These are phyloP conservation scores for Haemoproteus tartakovskyi DNA, from an alignment of 169 alveolate species.

Conservation along the genomic window DNA sequence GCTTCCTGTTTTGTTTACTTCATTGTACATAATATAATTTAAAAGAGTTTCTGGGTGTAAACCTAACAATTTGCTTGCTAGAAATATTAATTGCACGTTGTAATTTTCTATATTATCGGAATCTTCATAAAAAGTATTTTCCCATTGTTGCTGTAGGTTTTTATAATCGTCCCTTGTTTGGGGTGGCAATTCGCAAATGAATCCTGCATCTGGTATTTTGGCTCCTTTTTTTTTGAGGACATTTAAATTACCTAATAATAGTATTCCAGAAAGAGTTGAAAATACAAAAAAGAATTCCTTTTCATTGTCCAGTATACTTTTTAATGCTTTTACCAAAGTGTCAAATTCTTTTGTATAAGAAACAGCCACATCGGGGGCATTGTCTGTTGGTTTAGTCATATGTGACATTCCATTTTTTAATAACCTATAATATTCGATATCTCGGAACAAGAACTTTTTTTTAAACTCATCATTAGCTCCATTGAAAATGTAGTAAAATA, in stretches of 20 bases:
- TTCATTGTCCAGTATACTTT: constrained; percentile 40
- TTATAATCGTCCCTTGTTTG: no score
- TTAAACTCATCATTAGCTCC: constrained; percentile 48
- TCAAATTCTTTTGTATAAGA: no score
- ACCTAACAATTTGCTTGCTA: constrained; percentile 19
- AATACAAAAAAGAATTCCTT: constrained; percentile 42
- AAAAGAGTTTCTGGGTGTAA: constrained; percentile 9
- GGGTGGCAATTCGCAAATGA: no score
- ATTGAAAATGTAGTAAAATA: constrained; percentile 41
- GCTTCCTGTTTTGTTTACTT: constrained; percentile 6
- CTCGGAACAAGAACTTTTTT: constrained; percentile 21
- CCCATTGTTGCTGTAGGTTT: no score
- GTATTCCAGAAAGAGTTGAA: constrained; percentile 29
- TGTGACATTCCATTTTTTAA: constrained; percentile 2
- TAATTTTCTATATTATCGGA: no score
- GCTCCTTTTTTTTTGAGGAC: no score
- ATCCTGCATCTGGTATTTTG: no score
- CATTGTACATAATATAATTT: constrained; percentile 14
- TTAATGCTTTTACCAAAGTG: constrained; percentile 23
- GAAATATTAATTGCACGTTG: neutral
- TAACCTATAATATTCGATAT: constrained; percentile 21
- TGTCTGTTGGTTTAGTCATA: no score
- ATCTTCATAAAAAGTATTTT: no score
- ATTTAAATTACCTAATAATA: constrained; percentile 39
- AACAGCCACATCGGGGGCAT: no score